Percentiles rank a stretch among this genome's conserved stretches.
phyloP scores from a whole-genome alignment of 352 stramenopile species.

The Phytophthora macrochlamydospora region DNA sequence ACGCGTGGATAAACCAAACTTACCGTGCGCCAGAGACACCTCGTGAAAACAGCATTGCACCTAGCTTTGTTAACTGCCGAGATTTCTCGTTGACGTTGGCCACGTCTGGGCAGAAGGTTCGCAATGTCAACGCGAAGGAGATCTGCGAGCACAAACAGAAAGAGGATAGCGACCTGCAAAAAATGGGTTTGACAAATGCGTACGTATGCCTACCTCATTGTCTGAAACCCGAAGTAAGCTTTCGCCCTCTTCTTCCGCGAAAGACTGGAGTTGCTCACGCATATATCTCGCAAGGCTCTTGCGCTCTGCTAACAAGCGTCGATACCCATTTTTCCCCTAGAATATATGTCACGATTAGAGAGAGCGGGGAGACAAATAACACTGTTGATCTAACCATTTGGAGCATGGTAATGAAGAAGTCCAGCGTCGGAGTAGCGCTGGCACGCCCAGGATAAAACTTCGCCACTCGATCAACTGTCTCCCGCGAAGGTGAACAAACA shows the following conservation, averaged over 20 bases:
- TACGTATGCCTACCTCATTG: conserved; percentile 81
- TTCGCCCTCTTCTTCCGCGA: conserved; percentile 91
- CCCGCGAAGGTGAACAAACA: conserved; percentile 71
- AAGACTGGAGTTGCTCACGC: conserved; percentile 55
- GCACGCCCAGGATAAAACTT: conserved; percentile 96
- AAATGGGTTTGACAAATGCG: not conserved
- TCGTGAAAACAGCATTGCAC: conserved; percentile 97
- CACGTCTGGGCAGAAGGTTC: conserved; percentile 39
- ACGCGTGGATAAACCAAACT: conserved; percentile 5
- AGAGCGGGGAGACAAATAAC: not conserved
- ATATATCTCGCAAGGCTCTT: conserved; percentile 83
- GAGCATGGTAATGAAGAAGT: conserved; percentile 99
- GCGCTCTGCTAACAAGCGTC: conserved; percentile 86
- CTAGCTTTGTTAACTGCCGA: conserved; percentile 88
- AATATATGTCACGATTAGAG: conserved; percentile 1
- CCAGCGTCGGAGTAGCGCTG: conserved; percentile 93
- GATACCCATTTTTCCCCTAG: conserved; percentile 85
- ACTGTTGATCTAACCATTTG: conserved; percentile 89
- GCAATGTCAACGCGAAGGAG: conserved; percentile 93
- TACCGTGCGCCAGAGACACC: conserved; percentile 95
- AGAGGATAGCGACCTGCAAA: not conserved
- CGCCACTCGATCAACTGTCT: conserved; percentile 85
- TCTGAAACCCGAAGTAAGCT: conserved; percentile 86
- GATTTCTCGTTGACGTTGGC: conserved; percentile 38
- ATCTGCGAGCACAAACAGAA: conserved; percentile 43